Conservation (phyloP, 129 eudicot genomes). For the Pulicaria dysenterica region DNA sequence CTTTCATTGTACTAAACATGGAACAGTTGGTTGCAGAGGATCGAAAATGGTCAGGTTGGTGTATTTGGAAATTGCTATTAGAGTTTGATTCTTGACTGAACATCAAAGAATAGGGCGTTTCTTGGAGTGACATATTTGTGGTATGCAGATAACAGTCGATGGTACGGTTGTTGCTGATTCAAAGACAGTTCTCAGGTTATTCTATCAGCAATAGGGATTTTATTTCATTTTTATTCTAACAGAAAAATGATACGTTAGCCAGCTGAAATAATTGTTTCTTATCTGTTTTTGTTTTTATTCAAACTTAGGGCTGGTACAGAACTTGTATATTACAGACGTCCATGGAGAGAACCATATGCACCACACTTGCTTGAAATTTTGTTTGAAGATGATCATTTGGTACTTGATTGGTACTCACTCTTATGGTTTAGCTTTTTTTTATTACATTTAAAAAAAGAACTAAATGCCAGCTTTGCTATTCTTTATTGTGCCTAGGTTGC, state of each 20-base stretch:
- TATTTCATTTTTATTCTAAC: background rate
- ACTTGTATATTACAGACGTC: slow-evolving; percentile 73
- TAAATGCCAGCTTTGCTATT: background rate
- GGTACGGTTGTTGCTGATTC: slow-evolving; percentile 62
- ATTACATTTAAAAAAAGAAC: background rate
- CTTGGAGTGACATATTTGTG: slow-evolving; percentile 26
- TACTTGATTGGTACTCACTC: slow-evolving; percentile 33
- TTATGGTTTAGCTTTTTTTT: slow-evolving; percentile 12
- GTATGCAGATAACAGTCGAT: slow-evolving; percentile 63
- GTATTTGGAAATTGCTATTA: slow-evolving; percentile 6
- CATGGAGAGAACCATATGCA: slow-evolving; percentile 93
- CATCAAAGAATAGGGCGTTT: slow-evolving; percentile 16
- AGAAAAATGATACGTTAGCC: background rate
- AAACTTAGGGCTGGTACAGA: slow-evolving; percentile 53
- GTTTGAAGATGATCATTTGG: slow-evolving; percentile 89
- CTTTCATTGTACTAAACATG: slow-evolving; percentile 31
- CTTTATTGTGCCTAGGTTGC: slow-evolving; percentile 64
- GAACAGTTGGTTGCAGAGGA: slow-evolving; percentile 95
- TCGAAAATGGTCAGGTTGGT: slow-evolving; percentile 74
- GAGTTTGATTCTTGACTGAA: slow-evolving; percentile 11
- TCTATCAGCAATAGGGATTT: background rate
- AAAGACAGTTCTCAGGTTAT: slow-evolving; percentile 57
- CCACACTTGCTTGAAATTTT: slow-evolving; percentile 72
- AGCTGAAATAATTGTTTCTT: background rate
- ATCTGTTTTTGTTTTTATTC: slow-evolving; percentile 12